Percentiles rank a stretch among this genome's conserved stretches.
phyloP scores from a whole-genome alignment of 352 stramenopile genomes.

The Phytophthora megakarya region DNA sequence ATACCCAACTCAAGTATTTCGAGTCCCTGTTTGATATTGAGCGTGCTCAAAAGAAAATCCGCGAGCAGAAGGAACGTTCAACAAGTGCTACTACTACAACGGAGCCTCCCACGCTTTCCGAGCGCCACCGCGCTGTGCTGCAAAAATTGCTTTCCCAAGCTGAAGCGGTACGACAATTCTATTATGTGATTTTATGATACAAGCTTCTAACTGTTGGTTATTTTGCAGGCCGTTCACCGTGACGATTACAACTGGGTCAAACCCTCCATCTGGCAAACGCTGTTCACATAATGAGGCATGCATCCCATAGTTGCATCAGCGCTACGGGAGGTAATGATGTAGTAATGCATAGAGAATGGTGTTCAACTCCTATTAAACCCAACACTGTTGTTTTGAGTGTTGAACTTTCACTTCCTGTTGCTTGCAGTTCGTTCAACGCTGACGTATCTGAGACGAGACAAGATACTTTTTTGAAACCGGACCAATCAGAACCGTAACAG shows the following conservation, averaged over 20 bases:
- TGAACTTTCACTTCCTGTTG: not conserved
- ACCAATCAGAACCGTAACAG: constrained; percentile 8
- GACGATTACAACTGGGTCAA: constrained; percentile 96
- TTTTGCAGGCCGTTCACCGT: constrained; percentile 66
- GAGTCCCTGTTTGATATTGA: constrained; percentile 96
- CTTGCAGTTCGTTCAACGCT: too few species aligned
- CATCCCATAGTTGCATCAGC: not conserved
- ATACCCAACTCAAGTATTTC: constrained; percentile 98
- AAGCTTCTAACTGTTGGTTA: constrained; percentile 3
- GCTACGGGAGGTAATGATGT: constrained; percentile 9
- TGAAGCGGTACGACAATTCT: constrained; percentile 47
- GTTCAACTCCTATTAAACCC: constrained; percentile 19
- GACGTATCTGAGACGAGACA: not conserved
- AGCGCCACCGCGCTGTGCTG: constrained; percentile 76
- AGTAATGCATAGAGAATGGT: constrained; percentile 33
- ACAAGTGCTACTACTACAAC: constrained; percentile 27
- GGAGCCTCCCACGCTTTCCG: constrained; percentile 57
- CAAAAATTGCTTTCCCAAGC: constrained; percentile 81
- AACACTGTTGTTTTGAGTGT: constrained; percentile 10
- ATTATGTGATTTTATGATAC: not conserved
- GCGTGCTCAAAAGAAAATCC: constrained; percentile 84
- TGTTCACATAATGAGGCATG: constrained; percentile 65
- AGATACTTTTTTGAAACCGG: not conserved
- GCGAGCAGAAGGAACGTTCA: constrained; percentile 63
- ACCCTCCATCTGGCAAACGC: constrained; percentile 88